A percentile compares a stretch with the other conserved stretches of the same genome.
phyloP scores from a whole-genome alignment of 2,329 filamentous ascomycete species.

The Arthrobotrys conoides region DNA sequence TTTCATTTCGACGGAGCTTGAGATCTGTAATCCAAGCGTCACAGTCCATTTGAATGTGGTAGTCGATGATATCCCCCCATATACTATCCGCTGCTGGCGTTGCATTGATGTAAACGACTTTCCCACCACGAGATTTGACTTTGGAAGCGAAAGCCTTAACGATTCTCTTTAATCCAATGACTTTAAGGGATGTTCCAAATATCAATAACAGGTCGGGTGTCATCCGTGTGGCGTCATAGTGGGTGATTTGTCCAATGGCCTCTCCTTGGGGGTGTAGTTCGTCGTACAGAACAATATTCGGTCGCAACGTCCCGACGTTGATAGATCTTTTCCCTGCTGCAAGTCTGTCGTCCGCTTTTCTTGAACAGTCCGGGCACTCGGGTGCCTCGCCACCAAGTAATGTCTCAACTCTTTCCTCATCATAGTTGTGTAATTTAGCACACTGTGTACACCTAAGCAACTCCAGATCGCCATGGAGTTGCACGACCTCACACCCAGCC shows the following conservation, averaged over 20 bases:
- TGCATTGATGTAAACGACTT: conserved; percentile 80
- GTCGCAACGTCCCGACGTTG: conserved; percentile 77
- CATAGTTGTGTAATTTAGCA: conserved; percentile 66
- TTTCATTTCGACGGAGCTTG: conserved; percentile 72
- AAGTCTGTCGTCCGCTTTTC: conserved; percentile 75
- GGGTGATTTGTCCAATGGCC: conserved; percentile 77
- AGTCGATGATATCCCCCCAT: conserved; percentile 81
- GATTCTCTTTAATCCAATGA: conserved; percentile 80
- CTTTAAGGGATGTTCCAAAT: conserved; percentile 78
- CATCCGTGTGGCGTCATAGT: conserved; percentile 75
- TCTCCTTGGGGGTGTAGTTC: conserved; percentile 80
- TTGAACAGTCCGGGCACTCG: conserved; percentile 76
- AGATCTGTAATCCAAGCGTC: conserved; percentile 80
- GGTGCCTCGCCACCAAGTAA: conserved; percentile 76
- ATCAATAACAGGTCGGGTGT: conserved; percentile 78
- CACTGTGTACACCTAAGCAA: conserved; percentile 73
- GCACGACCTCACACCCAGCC: conserved; percentile 69
- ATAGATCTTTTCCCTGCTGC: conserved; percentile 77
- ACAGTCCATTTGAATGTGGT: conserved; percentile 82
- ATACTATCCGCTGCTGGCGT: conserved; percentile 80
- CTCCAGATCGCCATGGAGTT: conserved; percentile 78
- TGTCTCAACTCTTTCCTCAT: conserved; percentile 70
- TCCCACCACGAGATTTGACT: conserved; percentile 76
- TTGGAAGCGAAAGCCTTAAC: conserved; percentile 80
- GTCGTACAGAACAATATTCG: conserved; percentile 81